Conservation (phyloP, 805 yeast genomes). For the Ogataea sp. region DNA sequence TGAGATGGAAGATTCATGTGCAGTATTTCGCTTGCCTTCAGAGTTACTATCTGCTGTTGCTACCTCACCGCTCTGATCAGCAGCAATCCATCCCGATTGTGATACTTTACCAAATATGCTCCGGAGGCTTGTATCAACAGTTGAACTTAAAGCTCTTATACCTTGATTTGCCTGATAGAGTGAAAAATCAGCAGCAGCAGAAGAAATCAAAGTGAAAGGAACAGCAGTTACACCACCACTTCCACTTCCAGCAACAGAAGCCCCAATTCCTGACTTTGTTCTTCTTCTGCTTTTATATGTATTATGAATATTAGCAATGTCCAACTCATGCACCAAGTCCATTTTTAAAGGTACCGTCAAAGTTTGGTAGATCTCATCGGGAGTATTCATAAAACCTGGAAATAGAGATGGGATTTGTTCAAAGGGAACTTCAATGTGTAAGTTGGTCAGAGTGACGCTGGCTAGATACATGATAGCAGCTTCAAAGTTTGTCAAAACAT, state of each 20-base stretch:
- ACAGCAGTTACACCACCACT: too few relatives aligned
- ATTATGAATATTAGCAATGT: neutral
- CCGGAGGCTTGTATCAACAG: slow-evolving; percentile 27
- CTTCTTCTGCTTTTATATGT: neutral
- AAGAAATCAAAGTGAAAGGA: neutral
- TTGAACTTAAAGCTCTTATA: slow-evolving; percentile 22
- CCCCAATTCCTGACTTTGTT: neutral
- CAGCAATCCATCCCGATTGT: slow-evolving; percentile 13
- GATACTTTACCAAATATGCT: slow-evolving; percentile 26
- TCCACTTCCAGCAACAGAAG: neutral
- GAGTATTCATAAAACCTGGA: slow-evolving; percentile 2
- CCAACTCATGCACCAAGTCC: slow-evolving; percentile 17
- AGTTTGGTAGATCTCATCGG: slow-evolving; percentile 2
- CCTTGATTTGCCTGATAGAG: slow-evolving; percentile 29
- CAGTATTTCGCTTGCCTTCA: neutral
- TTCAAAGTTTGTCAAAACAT: slow-evolving; percentile 28
- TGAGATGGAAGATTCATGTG: slow-evolving; percentile 1
- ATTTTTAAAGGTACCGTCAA: slow-evolving; percentile 16
- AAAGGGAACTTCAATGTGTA: slow-evolving; percentile 14
- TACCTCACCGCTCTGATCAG: too few relatives aligned
- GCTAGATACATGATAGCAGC: slow-evolving; percentile 27
- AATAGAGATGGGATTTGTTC: slow-evolving; percentile 3
- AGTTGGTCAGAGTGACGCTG: slow-evolving; percentile 24
- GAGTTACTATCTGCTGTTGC: neutral
- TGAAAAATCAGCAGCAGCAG: slow-evolving; percentile 12